Conservation (phyloP, 495 filamentous ascomycete genomes). For the Astrothelium subdiscretum region DNA sequence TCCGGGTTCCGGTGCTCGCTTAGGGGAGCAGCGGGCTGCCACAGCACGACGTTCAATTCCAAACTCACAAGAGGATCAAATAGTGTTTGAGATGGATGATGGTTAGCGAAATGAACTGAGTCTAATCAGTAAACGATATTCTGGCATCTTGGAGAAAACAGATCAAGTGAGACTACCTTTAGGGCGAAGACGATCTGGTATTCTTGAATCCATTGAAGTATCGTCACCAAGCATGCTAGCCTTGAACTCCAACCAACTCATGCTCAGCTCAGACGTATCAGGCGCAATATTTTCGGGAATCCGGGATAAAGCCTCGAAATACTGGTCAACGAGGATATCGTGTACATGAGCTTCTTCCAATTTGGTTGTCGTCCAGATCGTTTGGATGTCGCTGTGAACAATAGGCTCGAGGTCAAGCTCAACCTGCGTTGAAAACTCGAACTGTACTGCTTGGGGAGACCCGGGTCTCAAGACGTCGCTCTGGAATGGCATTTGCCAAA, state of each 20-base stretch:
- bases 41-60: neutral
- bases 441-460: neutral
- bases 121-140: neutral
- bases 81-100: neutral
- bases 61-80: neutral
- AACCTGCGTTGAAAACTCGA: neutral
- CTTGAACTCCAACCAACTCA: neutral
- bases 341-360: neutral
- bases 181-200: neutral
- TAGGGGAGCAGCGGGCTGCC: neutral
- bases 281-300: neutral
- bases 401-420: neutral
- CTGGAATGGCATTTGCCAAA: no score
- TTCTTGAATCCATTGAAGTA: neutral
- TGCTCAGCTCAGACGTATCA: neutral
- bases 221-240: neutral
- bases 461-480: no score
- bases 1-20: neutral
- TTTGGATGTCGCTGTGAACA: neutral
- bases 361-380: neutral
- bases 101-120: neutral
- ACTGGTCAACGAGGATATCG: neutral
- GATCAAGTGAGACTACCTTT: no score
- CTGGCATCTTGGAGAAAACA: neutral
- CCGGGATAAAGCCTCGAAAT: neutral